A percentile compares a stretch with the other conserved stretches of the same genome.
These are phyloP conservation scores for Flaveria bidentis DNA, from an alignment of 129 eudicot species.

Conservation along the genomic window DNA sequence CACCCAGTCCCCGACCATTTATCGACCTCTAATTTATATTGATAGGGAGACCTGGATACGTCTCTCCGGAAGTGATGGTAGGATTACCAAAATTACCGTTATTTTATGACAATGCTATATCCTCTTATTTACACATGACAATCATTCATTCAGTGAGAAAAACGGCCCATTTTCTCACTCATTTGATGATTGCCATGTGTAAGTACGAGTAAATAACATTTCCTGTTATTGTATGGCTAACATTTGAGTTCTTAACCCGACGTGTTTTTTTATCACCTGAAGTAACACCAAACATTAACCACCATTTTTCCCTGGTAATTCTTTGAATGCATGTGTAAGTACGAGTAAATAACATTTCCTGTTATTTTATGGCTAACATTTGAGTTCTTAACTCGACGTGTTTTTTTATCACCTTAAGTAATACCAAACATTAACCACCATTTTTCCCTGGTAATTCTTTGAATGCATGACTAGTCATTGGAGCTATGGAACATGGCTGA, in stretches of 20 bases:
- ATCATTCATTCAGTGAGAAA: background rate
- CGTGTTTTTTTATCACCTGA: background rate
- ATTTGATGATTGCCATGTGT: background rate
- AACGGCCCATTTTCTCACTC: background rate
- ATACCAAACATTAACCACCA: background rate
- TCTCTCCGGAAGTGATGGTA: background rate
- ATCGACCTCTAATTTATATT: background rate
- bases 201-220: background rate
- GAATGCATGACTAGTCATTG: conserved; percentile 53
- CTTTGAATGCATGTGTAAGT: background rate
- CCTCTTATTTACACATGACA: background rate
- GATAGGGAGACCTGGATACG: background rate
- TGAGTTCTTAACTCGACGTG: background rate
- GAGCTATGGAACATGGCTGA: conserved; percentile 97
- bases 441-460: conserved; percentile 7
- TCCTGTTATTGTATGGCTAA: background rate
- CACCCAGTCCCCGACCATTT: background rate
- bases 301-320: conserved; percentile 1
- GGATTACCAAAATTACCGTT: no score
- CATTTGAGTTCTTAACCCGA: background rate
- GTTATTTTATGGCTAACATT: background rate
- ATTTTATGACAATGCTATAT: background rate
- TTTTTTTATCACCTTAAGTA: background rate
- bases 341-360: background rate
- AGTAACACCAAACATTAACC: background rate